Evolutionary conservation across 805 yeast genomes (phyloP), one percentile per base, ranked within the genome.

Genomic region (Candida pseudoglaebosa): DNA sequence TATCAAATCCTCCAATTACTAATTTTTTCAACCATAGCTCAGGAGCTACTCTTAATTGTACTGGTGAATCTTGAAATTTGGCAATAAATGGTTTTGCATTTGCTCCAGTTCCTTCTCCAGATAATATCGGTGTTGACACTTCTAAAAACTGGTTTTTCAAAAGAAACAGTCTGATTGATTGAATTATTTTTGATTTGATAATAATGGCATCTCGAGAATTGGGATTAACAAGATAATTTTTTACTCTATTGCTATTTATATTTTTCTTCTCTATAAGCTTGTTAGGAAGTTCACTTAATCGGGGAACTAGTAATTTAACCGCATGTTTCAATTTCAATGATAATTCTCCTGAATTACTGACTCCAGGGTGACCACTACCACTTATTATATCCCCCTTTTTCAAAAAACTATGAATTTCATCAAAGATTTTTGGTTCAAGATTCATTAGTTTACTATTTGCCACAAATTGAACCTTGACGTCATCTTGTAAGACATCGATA

Each of bases 21-120:
- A 93, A 62, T 46, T 84, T 75, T 54, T 93, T 93, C 39, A 93
- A 71, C 96, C 96, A 93, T 28, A 93, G 63, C 53, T 91, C 99
- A 0, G 99, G 99, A 0, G 99, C 97, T 2, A 93, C 91, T 31
- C 99, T 65, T 32, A 93, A 59, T 39, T 77, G 81, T 6, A 88
- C 59, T 10, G 36, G 32, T 4, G 51, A 38, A 4, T 61, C 51
- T 41, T 70, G 38, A 20, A 70, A 71, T 29, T 59, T 56, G 1
- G 97, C 88, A 1, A 52, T 53, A 49, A 93, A 93, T 0, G 98
- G 96, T n/a, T 75, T 73, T 0, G 99, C 98, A 50, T 81, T 80
- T 4, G 99, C 99, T 2, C 99, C 99, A 13, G 88, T 85, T 0
- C 89, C 77, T 24, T 68, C 64, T 1, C 81, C 79, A 0, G 88